These are phyloP conservation scores for Myriosclerotinia scirpicola DNA, from an alignment of 2,329 filamentous ascomycete species.

Conservation along the genomic window DNA sequence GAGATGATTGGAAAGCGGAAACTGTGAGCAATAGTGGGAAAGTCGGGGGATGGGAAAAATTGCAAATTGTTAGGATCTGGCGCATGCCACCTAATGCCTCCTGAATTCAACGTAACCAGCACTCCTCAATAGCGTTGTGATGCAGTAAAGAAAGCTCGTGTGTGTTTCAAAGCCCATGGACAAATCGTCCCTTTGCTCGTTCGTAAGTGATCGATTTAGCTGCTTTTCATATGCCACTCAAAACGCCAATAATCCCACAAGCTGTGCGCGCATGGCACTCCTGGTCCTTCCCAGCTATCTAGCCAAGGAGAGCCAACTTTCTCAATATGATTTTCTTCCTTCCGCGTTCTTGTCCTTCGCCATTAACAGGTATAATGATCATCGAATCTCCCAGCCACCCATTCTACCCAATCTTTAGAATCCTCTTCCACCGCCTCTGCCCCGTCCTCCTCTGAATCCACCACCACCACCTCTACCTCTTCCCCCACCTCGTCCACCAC, in stretches of 20 bases:
- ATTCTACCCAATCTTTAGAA: constrained; percentile 28
- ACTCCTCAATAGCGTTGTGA: background rate
- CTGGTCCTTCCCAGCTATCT: constrained; percentile 4
- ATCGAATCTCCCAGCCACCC: constrained; percentile 4
- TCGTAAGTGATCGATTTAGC: constrained; percentile 20
- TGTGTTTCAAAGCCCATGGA: constrained; percentile 3
- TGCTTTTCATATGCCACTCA: constrained; percentile 28
- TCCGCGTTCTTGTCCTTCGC: background rate
- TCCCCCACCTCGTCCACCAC: constrained; percentile 52
- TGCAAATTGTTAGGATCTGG: constrained; percentile 88
- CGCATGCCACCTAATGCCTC: constrained; percentile 40
- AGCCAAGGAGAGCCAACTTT: constrained; percentile 12
- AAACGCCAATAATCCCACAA: constrained; percentile 30
- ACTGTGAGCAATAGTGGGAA: constrained; percentile 81
- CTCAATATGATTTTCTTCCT: background rate
- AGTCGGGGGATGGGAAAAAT: constrained; percentile 89
- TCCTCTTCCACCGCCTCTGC: constrained; percentile 50
- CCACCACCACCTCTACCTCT: constrained; percentile 49
- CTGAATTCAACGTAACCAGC: constrained; percentile 9
- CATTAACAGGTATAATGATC: constrained; percentile 14
- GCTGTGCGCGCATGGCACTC: constrained; percentile 14
- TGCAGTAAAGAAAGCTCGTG: background rate
- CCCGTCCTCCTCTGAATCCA: constrained; percentile 52
- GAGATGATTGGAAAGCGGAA: constrained; percentile 67
- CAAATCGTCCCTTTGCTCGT: constrained; percentile 17